These are phyloP conservation scores for Schoenoplectus tabernaemontani DNA, from an alignment of 202 grass and related monocot genomes.

Conservation along the genomic window DNA sequence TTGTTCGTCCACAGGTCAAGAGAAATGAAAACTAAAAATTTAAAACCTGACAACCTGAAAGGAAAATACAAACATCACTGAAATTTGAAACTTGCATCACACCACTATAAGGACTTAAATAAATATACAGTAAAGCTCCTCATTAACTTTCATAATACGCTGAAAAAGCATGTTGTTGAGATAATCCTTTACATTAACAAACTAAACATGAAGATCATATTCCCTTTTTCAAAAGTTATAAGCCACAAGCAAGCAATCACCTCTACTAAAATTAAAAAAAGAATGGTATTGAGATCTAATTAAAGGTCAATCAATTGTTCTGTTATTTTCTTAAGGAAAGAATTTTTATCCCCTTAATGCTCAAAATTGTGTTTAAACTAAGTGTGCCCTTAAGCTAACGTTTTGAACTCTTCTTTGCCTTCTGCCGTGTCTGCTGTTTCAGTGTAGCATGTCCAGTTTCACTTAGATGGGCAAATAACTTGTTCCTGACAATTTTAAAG, in stretches of 20 bases:
- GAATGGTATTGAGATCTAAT: background rate
- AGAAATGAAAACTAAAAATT: background rate
- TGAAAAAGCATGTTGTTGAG: background rate
- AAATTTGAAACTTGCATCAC: background rate
- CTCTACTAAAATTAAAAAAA: background rate
- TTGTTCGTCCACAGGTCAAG: too few species aligned
- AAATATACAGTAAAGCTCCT: background rate
- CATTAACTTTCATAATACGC: background rate
- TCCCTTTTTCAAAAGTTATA: background rate
- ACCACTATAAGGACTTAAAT: background rate
- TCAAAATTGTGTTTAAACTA: constrained; percentile 6
- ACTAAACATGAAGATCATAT: background rate
- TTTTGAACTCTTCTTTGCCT: constrained; percentile 19
- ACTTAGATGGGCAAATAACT: constrained; percentile 76
- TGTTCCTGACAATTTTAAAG: constrained; percentile 48
- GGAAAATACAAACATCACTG: background rate
- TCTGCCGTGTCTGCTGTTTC: constrained; percentile 28
- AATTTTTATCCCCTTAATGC: background rate
- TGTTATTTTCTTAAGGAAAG: background rate
- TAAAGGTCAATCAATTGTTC: background rate
- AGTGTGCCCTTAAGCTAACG: background rate
- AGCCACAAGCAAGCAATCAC: background rate
- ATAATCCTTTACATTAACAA: background rate
- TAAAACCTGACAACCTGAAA: background rate
- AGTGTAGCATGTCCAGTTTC: constrained; percentile 68